Evolutionary conservation across 805 yeast genomes (phyloP), one percentile per base, ranked within the genome.

Genomic region (Nakazawaea populi): DNA sequence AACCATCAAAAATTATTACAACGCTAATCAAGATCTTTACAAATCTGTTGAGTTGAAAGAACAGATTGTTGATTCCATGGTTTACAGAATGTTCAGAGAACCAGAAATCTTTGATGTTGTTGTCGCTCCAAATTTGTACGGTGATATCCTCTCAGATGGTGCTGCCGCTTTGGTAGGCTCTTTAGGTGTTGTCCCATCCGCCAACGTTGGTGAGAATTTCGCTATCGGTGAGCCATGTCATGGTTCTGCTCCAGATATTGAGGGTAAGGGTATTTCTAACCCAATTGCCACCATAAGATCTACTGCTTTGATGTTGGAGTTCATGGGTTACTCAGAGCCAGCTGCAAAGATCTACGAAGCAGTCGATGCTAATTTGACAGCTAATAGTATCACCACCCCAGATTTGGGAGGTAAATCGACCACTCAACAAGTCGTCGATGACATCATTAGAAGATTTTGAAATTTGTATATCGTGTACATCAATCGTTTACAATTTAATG

Each of bases 171-270:
- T 91, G 52, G 96, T 92, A 52, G 99, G 99, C 47, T 92, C 98
- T 32, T 80, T 94, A 57, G 99, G 99, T 66, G 96, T 94, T 52
- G 97, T 94, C 52, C 98, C 99, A 63, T 86, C 96, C 49, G 98
- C 98, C 54, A 94, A 94, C 65, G 99, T 94, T 56, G 99, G 99
- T 63, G 96, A 90, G 66, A 72, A 77, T 67, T 92, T 94, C 66
- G 97, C 95, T 56, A 89, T 94, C 66, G 99, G 99, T 68, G 99
- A 94, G 74, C 99, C 99, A 66, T 91, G 97, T 67, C 99, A 94
- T 73, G 99, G 99, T 55, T 88, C 96, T 51, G 99, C 99, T 50
- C 99, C 99, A 52, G 99, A 94, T 69, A 94, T 94, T 59, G 96
- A 91, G 67, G 99, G 99, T 61, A 84, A 79, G 70, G 94, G 94